Conservation (phyloP, 2,329 filamentous ascomycete genomes). For the Alternaria sp. region DNA sequence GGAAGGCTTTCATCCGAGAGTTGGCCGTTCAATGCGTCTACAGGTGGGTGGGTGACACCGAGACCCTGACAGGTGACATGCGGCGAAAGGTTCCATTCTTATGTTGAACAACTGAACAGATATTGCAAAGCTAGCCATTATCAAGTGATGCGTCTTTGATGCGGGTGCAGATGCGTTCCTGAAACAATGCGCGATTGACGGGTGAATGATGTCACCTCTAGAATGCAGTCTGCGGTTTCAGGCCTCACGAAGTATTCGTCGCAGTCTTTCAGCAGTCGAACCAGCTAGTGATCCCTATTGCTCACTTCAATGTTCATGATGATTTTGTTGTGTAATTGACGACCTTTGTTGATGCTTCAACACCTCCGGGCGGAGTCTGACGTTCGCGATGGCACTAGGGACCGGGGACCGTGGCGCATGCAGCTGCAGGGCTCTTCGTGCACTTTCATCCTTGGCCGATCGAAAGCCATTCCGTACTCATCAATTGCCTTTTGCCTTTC, state of each 20-base stretch:
- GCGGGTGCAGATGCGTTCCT: not conserved
- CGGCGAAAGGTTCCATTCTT: not conserved
- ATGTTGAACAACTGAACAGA: not conserved
- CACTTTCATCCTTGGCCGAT: conserved; percentile 8
- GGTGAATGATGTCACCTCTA: not conserved
- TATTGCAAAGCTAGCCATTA: not conserved
- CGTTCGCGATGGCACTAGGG: conserved; percentile 2
- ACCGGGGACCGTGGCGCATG: conserved; percentile 19
- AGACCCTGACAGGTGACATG: not conserved
- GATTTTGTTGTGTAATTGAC: not conserved
- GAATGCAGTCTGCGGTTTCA: not conserved
- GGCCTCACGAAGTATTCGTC: not conserved
- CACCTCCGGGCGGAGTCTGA: not conserved
- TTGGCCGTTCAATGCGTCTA: not conserved
- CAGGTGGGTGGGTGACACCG: not conserved
- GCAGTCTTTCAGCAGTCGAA: not conserved
- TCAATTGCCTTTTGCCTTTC: conserved; percentile 1
- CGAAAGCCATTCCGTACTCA: conserved; percentile 1
- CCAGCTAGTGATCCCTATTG: not conserved
- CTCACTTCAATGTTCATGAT: not conserved
- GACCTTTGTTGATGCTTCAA: not conserved
- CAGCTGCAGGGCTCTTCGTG: conserved; percentile 22
- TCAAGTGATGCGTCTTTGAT: not conserved
- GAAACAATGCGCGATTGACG: not conserved
- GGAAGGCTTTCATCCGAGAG: not conserved